phyloP scores from a whole-genome alignment of 108 stramenopile genomes.

The Cyclotella baltica region DNA sequence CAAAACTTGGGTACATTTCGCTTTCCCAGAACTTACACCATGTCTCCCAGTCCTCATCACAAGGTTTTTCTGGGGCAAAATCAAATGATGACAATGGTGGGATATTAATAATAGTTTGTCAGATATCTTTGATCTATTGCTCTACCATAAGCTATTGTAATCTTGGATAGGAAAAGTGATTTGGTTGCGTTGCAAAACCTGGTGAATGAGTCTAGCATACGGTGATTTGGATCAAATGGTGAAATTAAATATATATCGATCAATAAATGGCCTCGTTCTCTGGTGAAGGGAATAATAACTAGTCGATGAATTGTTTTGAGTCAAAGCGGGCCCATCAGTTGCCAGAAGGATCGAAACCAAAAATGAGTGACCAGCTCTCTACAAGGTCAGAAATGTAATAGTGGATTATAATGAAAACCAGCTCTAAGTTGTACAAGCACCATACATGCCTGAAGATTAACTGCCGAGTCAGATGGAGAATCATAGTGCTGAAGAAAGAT shows the following conservation, averaged over 20 bases:
- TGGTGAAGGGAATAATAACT: background rate
- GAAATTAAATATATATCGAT: background rate
- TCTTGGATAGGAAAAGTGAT: conserved; percentile 16
- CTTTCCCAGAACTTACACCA: background rate
- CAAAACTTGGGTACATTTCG: background rate
- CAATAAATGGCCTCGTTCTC: background rate
- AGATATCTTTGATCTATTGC: background rate
- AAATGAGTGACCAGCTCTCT: background rate
- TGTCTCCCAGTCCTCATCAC: background rate
- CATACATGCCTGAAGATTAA: conserved; percentile 13
- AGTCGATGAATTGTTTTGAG: conserved; percentile 3
- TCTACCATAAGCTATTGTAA: conserved; percentile 8
- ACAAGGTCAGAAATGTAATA: background rate
- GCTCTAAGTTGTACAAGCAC: conserved; percentile 19
- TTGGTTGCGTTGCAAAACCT: background rate
- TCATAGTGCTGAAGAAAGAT: conserved; percentile 31
- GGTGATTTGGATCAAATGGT: background rate
- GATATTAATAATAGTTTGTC: background rate
- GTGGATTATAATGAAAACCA: conserved; percentile 4
- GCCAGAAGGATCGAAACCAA: background rate
- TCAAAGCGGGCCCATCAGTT: conserved; percentile 12
- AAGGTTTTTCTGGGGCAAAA: background rate
- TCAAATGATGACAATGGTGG: background rate
- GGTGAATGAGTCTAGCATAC: background rate
- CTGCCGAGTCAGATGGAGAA: background rate